Evolutionary conservation across 306 rosid genomes (phyloP).

Genomic region (Cotoneaster glaucophyllus): DNA sequence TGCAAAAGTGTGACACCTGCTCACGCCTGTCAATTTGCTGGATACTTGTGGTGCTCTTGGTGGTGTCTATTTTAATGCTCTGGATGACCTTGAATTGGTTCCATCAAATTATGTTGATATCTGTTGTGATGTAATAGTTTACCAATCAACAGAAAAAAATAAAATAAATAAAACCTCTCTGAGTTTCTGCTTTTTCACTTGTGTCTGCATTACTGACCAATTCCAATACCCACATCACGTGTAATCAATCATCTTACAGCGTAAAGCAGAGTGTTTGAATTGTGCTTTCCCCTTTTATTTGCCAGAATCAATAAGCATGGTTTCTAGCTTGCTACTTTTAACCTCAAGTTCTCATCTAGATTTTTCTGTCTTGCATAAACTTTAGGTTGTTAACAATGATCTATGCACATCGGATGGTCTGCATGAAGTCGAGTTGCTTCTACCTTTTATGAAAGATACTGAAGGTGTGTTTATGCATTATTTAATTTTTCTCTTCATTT

Average conservation of each 20-base stretch:
- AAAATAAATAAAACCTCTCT: neutral
- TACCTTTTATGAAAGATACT: slow-evolving; percentile 46
- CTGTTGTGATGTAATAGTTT: neutral
- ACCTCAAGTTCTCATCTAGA: neutral
- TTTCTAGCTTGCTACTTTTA: neutral
- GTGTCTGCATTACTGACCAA: neutral
- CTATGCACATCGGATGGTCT: slow-evolving; percentile 44
- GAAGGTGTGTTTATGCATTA: slow-evolving; percentile 42
- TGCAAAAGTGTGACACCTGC: neutral
- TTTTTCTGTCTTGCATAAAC: slow-evolving; percentile 10
- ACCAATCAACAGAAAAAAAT: neutral
- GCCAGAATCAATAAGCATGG: neutral
- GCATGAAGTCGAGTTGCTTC: slow-evolving; percentile 75
- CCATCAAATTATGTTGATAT: neutral
- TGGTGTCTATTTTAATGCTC: neutral
- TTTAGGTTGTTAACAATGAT: slow-evolving; percentile 55
- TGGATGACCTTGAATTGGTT: neutral
- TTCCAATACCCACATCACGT: neutral
- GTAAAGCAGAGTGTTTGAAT: neutral
- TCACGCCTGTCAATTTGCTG: neutral
- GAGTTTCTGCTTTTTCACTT: neutral
- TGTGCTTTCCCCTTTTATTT: neutral
- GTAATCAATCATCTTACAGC: neutral
- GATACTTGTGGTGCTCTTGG: neutral
- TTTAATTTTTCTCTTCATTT: neutral